phyloP scores from a whole-genome alignment of 23 red algal genomes.

The Gracilariopsis chorda region DNA sequence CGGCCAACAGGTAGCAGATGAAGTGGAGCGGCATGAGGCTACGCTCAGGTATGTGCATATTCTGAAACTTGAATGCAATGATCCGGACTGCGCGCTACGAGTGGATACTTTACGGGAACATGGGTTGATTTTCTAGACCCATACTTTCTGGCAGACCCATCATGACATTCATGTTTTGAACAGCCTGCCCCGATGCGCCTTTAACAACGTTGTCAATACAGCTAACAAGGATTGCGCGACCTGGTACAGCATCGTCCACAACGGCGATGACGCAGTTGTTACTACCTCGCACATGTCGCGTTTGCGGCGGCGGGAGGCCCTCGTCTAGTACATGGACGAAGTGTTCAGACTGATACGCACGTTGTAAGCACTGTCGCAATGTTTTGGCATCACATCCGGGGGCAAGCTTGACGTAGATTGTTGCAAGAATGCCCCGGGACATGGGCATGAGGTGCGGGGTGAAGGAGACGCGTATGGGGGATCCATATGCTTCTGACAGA shows the following conservation, averaged over 20 bases:
- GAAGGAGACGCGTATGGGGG: conserved; percentile 66
- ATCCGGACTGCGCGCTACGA: no score
- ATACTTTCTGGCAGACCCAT: conserved; percentile 79
- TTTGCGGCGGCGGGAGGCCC: conserved; percentile 75
- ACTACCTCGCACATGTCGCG: conserved; percentile 85
- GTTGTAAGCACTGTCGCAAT: conserved; percentile 55
- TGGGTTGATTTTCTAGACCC: conserved; percentile 66
- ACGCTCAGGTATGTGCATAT: no score
- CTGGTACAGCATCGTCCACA: conserved; percentile 68
- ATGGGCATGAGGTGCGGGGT: conserved; percentile 98
- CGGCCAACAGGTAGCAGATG: no score
- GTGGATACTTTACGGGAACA: conserved; percentile 71
- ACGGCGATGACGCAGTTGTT: conserved; percentile 93
- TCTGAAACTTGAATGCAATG: no score
- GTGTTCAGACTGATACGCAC: conserved; percentile 66
- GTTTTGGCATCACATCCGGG: conserved; percentile 30
- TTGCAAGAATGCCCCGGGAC: conserved; percentile 91
- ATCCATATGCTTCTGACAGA: conserved; percentile 66
- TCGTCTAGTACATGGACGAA: conserved; percentile 89
- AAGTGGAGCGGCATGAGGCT: no score
- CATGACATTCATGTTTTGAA: conserved; percentile 99
- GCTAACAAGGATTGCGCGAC: conserved; percentile 83
- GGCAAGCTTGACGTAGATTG: conserved; percentile 88
- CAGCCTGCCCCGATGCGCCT: conserved; percentile 91
- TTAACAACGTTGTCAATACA: conserved; percentile 98